Percentiles rank a stretch among this genome's conserved stretches.
Evolutionary conservation across 1,139 yeast genomes (phyloP).

Genomic region (Candida labiduridarum): DNA sequence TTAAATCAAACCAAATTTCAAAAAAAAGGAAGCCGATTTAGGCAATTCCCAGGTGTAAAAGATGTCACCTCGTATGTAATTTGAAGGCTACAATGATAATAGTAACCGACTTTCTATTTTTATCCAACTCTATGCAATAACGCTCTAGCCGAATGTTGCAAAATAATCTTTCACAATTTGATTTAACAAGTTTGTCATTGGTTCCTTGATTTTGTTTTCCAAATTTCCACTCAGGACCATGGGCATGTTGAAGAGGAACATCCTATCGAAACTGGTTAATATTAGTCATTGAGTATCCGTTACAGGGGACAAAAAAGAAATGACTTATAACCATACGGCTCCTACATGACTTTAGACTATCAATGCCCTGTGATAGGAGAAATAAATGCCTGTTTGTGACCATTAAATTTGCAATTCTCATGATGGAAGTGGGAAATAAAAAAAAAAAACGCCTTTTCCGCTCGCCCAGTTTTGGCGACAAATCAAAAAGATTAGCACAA

Average conservation of each 20-base stretch:
- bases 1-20: too few species aligned
- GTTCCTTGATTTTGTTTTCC: too few species aligned
- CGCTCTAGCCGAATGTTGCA: neutral
- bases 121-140: too few species aligned
- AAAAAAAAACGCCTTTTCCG: constrained; percentile 7
- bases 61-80: too few species aligned
- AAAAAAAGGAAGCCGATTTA: too few species aligned
- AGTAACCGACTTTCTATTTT: too few species aligned
- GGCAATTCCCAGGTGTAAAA: too few species aligned
- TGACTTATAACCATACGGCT: neutral
- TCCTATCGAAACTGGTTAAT: neutral
- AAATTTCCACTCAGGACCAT: neutral
- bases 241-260: neutral
- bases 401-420: neutral
- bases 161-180: too few species aligned
- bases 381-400: neutral
- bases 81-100: too few species aligned
- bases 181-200: too few species aligned
- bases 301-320: neutral
- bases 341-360: neutral
- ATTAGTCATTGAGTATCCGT: neutral
- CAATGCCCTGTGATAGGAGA: constrained; percentile 5
- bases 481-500: neutral
- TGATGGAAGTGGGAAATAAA: neutral
- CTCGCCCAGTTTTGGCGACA: neutral